Evolutionary conservation across 345 rosid genomes (phyloP), one percentile per base, ranked within the genome.

Genomic region (Brassica incana): DNA sequence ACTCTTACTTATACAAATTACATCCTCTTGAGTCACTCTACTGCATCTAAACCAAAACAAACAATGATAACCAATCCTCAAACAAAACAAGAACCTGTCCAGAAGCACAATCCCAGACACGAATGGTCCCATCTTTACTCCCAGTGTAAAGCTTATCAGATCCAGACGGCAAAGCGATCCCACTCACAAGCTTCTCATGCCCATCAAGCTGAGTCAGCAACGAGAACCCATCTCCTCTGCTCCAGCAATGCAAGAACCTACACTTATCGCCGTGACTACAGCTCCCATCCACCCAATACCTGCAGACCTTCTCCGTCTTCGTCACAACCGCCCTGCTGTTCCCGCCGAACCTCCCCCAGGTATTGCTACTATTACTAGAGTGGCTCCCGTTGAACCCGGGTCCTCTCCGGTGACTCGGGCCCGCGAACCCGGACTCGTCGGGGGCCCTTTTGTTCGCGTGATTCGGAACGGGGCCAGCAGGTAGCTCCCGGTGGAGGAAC

Each of bases 51-150:
- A 71, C 15, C 73, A 59, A 40, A 48, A 48, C 54, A 48, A 59
- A 67, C 71, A 61, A 61, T 10, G 65, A 60, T 9, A 60, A 10
- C 65, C 10, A 59, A 59, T 23, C 64, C 10, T 23, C 29, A 59
- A n/a, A 48, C 20, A 75, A 66, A 23, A 65, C 5, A 6, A 65
- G 59, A 68, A 95, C 99, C 99, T 92, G 93, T 67, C 99, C 98
- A 71, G 99, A 89, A 43, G 88, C 89, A 65, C 97, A 92, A 87
- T 96, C 97, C 99, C 99, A 96, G 62, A 87, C 84, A 74, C 98
- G 86, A 27, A 92, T 85, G 12, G 97, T 87, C 81, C 87, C 97
- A 78, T 96, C 98, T 83, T 90, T 85, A 80, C 97, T 88, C 38
- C 95, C 97, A 0, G 99, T 87, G 76, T 89, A 95, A 82, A 96